Evolutionary conservation across 352 stramenopile species (phyloP).

Genomic region (Phytophthora fragariaefolia): DNA sequence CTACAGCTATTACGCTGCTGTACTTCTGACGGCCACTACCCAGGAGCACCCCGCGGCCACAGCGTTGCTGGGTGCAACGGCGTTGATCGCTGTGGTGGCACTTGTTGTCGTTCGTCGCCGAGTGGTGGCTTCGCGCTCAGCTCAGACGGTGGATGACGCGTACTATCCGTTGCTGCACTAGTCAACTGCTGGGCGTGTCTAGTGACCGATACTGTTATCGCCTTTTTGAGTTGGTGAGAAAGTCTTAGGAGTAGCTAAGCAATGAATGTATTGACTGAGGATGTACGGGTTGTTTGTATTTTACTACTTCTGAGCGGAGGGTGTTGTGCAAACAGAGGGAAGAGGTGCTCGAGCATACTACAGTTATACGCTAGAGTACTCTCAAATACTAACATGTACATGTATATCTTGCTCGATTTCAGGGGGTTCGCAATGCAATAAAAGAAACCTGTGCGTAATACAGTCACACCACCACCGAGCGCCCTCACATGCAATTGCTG

Average conservation of each 20-base stretch:
- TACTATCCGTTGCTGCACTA: conserved; percentile 74
- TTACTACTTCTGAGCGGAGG: too few relatives aligned
- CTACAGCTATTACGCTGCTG: conserved; percentile 29
- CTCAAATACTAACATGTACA: too few relatives aligned
- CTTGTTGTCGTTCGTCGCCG: conserved; percentile 57
- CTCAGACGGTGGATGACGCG: conserved; percentile 46
- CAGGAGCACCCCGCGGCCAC: conserved; percentile 40
- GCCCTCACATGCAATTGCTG: too few relatives aligned
- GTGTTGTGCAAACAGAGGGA: too few relatives aligned
- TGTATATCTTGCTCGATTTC: too few relatives aligned
- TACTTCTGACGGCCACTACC: conserved; percentile 31
- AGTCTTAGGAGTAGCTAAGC: background rate
- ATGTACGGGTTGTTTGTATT: too few relatives aligned
- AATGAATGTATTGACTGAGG: background rate
- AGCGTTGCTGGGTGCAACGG: conserved; percentile 43
- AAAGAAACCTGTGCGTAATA: too few relatives aligned
- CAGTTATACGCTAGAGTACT: too few relatives aligned
- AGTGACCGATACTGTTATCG: background rate
- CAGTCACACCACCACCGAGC: too few relatives aligned
- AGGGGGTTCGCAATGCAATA: too few relatives aligned
- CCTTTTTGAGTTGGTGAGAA: background rate
- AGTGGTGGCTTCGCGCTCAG: conserved; percentile 17
- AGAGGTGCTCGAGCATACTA: too few relatives aligned
- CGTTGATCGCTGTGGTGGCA: conserved; percentile 56
- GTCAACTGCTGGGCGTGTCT: background rate